These are phyloP conservation scores for Euphrasia confusa DNA, from an alignment of 257 asterid species.

Conservation along the genomic window DNA sequence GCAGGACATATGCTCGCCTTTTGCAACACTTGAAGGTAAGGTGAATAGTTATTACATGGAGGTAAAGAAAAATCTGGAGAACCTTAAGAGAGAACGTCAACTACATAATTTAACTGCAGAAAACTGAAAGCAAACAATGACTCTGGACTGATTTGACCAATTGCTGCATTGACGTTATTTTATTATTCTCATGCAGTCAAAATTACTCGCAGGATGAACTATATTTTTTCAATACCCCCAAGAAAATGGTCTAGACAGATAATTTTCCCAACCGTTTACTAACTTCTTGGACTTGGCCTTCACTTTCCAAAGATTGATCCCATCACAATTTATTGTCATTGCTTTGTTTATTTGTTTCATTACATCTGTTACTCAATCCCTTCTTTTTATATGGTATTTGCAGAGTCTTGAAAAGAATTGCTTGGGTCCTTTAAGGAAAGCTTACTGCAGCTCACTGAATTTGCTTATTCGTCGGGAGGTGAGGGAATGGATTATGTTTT, in stretches of 20 bases:
- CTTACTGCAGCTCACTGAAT: constrained; percentile 92
- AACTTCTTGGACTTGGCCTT: constrained; percentile 8
- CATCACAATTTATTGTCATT: constrained; percentile 14
- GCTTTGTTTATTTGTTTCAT: constrained; percentile 21
- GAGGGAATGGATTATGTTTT: constrained; percentile 30
- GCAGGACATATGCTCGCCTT: constrained; percentile 98
- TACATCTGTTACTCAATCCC: constrained; percentile 19
- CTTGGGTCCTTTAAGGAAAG: constrained; percentile 85
- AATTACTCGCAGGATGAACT: not conserved
- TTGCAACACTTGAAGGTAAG: constrained; percentile 91
- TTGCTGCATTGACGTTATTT: not conserved
- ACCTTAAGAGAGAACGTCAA: not conserved
- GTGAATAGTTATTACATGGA: constrained; percentile 15
- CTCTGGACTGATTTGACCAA: not conserved
- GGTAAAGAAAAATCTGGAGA: not conserved
- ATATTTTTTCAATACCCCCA: not conserved
- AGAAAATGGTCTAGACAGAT: not conserved
- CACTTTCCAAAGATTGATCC: not conserved
- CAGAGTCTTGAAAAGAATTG: constrained; percentile 89
- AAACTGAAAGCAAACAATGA: not conserved
- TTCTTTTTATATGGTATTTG: constrained; percentile 21
- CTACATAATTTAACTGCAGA: not conserved
- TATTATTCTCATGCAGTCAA: not conserved
- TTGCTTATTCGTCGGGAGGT: constrained; percentile 93
- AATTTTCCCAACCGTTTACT: not conserved